Evolutionary conservation across 768 basidiomycete genomes (phyloP), one percentile per base, ranked within the genome.

Genomic region (Clitopilus hobsonii): DNA sequence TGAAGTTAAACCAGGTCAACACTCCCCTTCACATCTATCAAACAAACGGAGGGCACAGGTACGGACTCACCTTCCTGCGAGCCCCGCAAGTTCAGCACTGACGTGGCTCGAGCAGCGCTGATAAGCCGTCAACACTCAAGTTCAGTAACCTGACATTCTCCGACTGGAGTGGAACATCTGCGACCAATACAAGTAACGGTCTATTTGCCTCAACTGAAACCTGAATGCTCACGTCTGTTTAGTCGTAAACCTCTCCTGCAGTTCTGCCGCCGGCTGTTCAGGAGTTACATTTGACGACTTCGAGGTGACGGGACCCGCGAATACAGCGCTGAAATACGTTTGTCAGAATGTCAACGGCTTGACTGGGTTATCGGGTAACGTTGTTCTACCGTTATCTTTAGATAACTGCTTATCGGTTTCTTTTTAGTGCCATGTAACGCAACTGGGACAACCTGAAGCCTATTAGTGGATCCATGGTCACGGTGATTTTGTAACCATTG

Each of bases 161-260:
- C 16, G 68, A 77, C 57, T 80, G 78, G 73, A 70, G 63, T 26
- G 81, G 82, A 25, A 82, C 77, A 1, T 70, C 77, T 0, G 55
- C 64, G 28, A 72, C 73, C 1, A 77, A 74, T 51, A 69, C 58
- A 53, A 66, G 76, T 75, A 60, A 50, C 70, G 25, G 41, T 30
- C 5, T 32, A 54, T 47, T 16, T 6, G 23, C 28, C 30, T 18
- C 38, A 5, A 26, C 22, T 7, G 59, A 13, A 11, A 38, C 36
- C 32, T 11, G 32, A 36, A 36, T 36, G 49, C 45, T 22, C 52
- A 45, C 27, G 6, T 47, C n/a, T 51, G 25, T n/a, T 47, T 48
- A 80, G 79, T 81, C 38, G 71, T 81, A 23, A 74, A 78, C 56
- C 67, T 84, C 27, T 74, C 76, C 57, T 82, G 82, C 65, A 81